Conservation (phyloP, 805 yeast species). For the Saccharomycopsis sp. region DNA sequence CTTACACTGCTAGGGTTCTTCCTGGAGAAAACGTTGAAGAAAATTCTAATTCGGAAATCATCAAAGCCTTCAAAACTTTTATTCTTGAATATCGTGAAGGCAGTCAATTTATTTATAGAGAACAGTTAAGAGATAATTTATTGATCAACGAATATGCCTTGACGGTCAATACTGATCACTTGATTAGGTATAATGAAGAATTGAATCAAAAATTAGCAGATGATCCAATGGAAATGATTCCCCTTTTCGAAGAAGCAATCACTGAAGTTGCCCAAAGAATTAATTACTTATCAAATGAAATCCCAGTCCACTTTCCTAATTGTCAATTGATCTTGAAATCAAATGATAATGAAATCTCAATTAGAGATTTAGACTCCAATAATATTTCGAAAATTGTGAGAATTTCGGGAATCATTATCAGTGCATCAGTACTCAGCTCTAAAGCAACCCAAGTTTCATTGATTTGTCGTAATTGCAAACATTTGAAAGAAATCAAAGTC, state of each 20-base stretch:
- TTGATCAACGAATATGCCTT: constrained; percentile 64
- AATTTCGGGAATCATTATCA: constrained; percentile 86
- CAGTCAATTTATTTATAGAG: constrained; percentile 77
- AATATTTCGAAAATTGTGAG: constrained; percentile 85
- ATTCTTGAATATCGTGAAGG: constrained; percentile 78
- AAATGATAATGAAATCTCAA: constrained; percentile 57
- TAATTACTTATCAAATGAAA: constrained; percentile 37
- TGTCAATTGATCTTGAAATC: constrained; percentile 77
- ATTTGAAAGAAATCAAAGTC: constrained; percentile 55
- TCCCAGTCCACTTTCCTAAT: constrained; percentile 51
- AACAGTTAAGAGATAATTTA: constrained; percentile 80
- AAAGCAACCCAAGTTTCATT: constrained; percentile 77
- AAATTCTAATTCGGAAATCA: constrained; percentile 53
- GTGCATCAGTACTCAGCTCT: constrained; percentile 80
- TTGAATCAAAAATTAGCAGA: constrained; percentile 74
- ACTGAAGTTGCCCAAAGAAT: constrained; percentile 76
- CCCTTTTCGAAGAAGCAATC: constrained; percentile 72
- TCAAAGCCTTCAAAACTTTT: constrained; percentile 70
- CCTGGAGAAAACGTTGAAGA: constrained; percentile 72
- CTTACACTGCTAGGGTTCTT: constrained; percentile 68
- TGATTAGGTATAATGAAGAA: constrained; percentile 82
- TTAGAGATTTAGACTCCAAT: constrained; percentile 77
- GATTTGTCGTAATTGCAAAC: constrained; percentile 82
- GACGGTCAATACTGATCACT: constrained; percentile 70
- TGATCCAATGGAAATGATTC: constrained; percentile 81